These are phyloP conservation scores for Phytopythium mirpurense DNA, from an alignment of 352 stramenopile species.

Conservation along the genomic window DNA sequence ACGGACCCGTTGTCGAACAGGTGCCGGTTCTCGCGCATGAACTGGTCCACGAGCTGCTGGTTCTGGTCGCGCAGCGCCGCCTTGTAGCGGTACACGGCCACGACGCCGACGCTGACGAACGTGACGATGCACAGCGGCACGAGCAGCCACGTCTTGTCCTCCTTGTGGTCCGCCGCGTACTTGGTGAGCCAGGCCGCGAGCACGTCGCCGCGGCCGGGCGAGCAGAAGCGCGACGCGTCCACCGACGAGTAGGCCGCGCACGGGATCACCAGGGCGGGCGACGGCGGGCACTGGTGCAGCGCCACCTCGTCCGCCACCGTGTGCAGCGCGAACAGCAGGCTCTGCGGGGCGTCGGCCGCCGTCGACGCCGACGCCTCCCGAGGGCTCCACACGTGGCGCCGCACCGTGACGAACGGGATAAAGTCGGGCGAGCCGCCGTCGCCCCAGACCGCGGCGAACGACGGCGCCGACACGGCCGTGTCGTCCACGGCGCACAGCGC, in stretches of 20 bases:
- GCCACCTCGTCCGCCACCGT: slow-evolving; percentile 33
- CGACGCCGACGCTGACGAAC: slow-evolving; percentile 37
- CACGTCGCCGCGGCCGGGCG: slow-evolving; percentile 26
- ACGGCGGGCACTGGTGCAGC: slow-evolving; percentile 41
- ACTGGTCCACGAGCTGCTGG: slow-evolving; percentile 22
- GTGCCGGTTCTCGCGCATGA: slow-evolving; percentile 29
- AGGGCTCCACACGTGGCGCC: slow-evolving; percentile 42
- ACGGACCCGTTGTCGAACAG: slow-evolving; percentile 41
- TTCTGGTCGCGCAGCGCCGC: slow-evolving; percentile 31
- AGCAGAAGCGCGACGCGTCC: slow-evolving; percentile 33
- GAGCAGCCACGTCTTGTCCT: slow-evolving; percentile 52
- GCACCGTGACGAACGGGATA: slow-evolving; percentile 41
- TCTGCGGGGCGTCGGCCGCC: slow-evolving; percentile 12
- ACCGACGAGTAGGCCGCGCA: slow-evolving; percentile 40
- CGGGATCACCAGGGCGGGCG: slow-evolving; percentile 52
- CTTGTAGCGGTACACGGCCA: slow-evolving; percentile 49
- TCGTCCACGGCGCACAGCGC: slow-evolving; percentile 56
- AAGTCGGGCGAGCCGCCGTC: slow-evolving; percentile 45
- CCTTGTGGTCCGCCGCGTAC: slow-evolving; percentile 41
- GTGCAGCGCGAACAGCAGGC: slow-evolving; percentile 59
- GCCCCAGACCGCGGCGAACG: slow-evolving; percentile 49
- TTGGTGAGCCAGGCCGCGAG: slow-evolving; percentile 46
- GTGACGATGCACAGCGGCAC: slow-evolving; percentile 48
- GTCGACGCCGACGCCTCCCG: too few species aligned
- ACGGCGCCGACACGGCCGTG: slow-evolving; percentile 17